Conservation (phyloP, 805 yeast genomes). For the Starmerella geochares region DNA sequence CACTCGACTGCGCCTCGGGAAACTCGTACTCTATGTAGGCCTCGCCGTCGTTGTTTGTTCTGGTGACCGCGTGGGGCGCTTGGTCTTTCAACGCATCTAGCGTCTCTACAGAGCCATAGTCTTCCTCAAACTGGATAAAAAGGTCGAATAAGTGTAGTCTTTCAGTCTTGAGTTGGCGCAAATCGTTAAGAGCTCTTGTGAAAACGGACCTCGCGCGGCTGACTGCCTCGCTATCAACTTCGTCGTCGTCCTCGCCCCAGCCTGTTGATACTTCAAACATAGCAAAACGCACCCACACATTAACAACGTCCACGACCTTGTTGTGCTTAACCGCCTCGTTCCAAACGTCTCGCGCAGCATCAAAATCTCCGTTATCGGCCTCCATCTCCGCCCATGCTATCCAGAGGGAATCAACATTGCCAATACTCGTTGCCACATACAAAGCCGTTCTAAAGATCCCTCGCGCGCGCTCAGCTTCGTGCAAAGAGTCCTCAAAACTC, state of each 20-base stretch:
- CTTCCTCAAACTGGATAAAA: slow-evolving; percentile 52
- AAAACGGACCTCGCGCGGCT: slow-evolving; percentile 47
- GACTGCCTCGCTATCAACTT: slow-evolving; percentile 41
- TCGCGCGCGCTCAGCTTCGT: slow-evolving; percentile 59
- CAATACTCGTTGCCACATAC: slow-evolving; percentile 18
- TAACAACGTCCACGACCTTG: slow-evolving; percentile 28
- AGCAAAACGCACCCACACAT: slow-evolving; percentile 57
- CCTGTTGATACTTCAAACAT: slow-evolving; percentile 56
- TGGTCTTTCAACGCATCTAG: slow-evolving; percentile 35
- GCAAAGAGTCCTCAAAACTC: slow-evolving; percentile 53
- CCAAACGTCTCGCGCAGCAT: slow-evolving; percentile 44
- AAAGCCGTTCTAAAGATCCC: slow-evolving; percentile 50
- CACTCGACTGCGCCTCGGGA: slow-evolving; percentile 41
- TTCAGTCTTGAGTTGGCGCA: slow-evolving; percentile 40
- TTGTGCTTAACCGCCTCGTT: slow-evolving; percentile 30
- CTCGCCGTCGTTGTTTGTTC: slow-evolving; percentile 23
- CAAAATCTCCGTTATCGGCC: slow-evolving; percentile 50
- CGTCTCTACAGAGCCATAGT: slow-evolving; percentile 44
- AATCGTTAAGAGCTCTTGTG: slow-evolving; percentile 41
- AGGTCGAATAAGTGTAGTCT: slow-evolving; percentile 45
- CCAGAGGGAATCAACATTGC: slow-evolving; percentile 30
- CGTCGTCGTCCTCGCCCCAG: slow-evolving; percentile 39
- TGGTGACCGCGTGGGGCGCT: slow-evolving; percentile 45
- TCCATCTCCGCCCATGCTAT: slow-evolving; percentile 46
- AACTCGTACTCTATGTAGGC: slow-evolving; percentile 55